phyloP scores from a whole-genome alignment of 1,284 basidiomycete species.

The Flammula alnicola region DNA sequence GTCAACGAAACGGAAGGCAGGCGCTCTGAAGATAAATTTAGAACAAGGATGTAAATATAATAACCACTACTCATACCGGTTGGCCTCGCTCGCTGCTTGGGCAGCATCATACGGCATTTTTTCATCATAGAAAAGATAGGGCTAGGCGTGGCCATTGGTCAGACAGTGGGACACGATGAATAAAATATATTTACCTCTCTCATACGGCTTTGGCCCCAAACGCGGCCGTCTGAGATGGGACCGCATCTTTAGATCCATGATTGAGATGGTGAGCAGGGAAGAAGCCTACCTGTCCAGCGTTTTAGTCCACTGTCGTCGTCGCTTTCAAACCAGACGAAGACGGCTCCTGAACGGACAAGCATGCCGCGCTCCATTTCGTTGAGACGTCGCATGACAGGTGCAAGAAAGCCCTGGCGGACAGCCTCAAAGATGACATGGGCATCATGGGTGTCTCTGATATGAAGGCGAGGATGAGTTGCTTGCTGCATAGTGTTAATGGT shows the following conservation, averaged over 20 bases:
- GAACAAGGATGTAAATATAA: constrained; percentile 11
- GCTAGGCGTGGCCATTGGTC: constrained; percentile 36
- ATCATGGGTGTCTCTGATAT: constrained; percentile 66
- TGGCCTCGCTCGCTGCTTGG: constrained; percentile 38
- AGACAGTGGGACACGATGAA: constrained; percentile 8
- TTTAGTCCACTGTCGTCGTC: constrained; percentile 65
- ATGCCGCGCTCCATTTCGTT: constrained; percentile 61
- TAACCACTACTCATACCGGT: constrained; percentile 39
- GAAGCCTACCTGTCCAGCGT: constrained; percentile 49
- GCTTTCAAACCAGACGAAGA: constrained; percentile 71
- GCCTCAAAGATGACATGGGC: constrained; percentile 65
- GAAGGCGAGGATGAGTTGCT: constrained; percentile 63
- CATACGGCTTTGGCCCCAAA: constrained; percentile 71
- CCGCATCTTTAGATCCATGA: not conserved
- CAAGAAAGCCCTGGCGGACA: constrained; percentile 56
- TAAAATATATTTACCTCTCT: constrained; percentile 48
- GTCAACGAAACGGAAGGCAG: constrained; percentile 62
- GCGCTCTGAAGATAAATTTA: constrained; percentile 36
- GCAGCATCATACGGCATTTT: constrained; percentile 50
- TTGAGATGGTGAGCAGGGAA: not conserved
- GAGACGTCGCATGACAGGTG: constrained; percentile 53
- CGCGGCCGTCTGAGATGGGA: constrained; percentile 51
- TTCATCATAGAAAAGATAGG: constrained; percentile 72
- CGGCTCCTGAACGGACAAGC: constrained; percentile 61
- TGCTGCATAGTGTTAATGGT: constrained; percentile 48